phyloP scores from a whole-genome alignment of 768 basidiomycete genomes.

The Lentinula aciculospora region DNA sequence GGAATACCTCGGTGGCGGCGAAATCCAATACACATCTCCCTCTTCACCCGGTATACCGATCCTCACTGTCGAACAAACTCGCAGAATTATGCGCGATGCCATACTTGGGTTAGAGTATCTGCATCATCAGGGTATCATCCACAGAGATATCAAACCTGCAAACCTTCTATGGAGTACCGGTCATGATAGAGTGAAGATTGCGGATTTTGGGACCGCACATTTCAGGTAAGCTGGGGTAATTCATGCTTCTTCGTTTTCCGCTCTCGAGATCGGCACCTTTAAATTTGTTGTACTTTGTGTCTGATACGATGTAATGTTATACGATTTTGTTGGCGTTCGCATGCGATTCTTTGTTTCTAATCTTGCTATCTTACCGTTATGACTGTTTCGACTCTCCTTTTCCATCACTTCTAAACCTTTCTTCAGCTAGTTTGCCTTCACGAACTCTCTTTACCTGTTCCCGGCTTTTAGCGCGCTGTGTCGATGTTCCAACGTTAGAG shows the following conservation, averaged over 20 bases:
- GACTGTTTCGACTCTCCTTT: background rate
- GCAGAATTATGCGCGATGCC: slow-evolving; percentile 88
- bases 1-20: slow-evolving; percentile 94
- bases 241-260: background rate
- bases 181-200: slow-evolving; percentile 89
- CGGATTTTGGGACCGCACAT: slow-evolving; percentile 96
- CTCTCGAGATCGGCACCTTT: background rate
- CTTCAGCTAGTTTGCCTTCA: background rate
- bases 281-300: background rate
- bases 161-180: slow-evolving; percentile 91
- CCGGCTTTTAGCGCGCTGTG: too few relatives aligned
- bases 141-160: slow-evolving; percentile 98
- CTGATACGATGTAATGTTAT: too few relatives aligned
- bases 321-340: too few relatives aligned
- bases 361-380: background rate
- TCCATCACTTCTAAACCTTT: background rate
- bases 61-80: slow-evolving; percentile 76
- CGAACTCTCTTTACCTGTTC: too few relatives aligned
- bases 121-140: slow-evolving; percentile 96
- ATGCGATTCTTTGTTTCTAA: too few relatives aligned
- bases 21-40: slow-evolving; percentile 81
- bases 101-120: slow-evolving; percentile 94
- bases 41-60: slow-evolving; percentile 54
- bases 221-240: slow-evolving; percentile 40
- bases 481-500: too few relatives aligned